Evolutionary conservation across 2,329 filamentous ascomycete species (phyloP).

Genomic region (Golovinomyces cichoracearum): DNA sequence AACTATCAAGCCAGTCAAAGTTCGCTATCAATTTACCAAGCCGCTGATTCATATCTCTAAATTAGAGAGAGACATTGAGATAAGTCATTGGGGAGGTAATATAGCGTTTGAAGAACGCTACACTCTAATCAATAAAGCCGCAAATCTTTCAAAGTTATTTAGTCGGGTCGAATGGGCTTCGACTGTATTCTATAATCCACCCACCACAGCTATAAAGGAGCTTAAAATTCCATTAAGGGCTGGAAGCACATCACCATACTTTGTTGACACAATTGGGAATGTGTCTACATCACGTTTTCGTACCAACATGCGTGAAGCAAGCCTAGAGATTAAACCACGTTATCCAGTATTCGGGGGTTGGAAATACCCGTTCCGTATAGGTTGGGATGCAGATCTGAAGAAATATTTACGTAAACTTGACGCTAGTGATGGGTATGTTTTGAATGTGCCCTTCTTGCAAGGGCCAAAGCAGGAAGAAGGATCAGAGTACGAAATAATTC

Average conservation of each 20-base stretch:
- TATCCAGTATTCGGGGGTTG: constrained; percentile 94
- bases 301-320: constrained; percentile 47
- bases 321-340: constrained; percentile 71
- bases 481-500: constrained; percentile 57
- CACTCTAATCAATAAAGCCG: constrained; percentile 64
- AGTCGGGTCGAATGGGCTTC: constrained; percentile 53
- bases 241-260: constrained; percentile 72
- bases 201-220: constrained; percentile 53
- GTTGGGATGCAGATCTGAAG: constrained; percentile 73
- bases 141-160: constrained; percentile 47
- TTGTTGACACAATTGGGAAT: constrained; percentile 87
- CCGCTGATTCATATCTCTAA: constrained; percentile 55
- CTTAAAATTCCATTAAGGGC: constrained; percentile 53
- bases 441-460: constrained; percentile 82
- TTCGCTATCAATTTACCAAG: constrained; percentile 90
- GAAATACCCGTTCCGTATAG: constrained; percentile 93
- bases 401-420: constrained; percentile 42
- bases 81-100: constrained; percentile 96
- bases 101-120: constrained; percentile 86
- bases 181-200: constrained; percentile 48
- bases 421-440: constrained; percentile 43
- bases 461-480: constrained; percentile 71
- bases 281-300: constrained; percentile 83
- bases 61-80: constrained; percentile 74
- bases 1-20: constrained; percentile 41